Conservation (phyloP, 257 asterid genomes). For the Solanum appendiculatum region DNA sequence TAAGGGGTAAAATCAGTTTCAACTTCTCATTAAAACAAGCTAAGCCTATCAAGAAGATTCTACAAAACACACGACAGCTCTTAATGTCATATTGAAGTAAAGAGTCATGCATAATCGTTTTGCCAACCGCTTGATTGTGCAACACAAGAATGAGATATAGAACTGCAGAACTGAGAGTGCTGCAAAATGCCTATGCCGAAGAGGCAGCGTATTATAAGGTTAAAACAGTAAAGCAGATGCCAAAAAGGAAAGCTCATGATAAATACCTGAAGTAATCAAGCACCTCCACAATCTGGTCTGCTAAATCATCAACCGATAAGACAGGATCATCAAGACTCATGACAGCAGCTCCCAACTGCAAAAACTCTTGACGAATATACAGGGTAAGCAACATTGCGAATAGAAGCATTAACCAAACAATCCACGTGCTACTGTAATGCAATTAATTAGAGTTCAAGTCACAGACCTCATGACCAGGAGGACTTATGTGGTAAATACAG, state of each 20-base stretch:
- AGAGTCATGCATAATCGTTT: not conserved
- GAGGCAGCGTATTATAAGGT: not conserved
- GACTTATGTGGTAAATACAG: constrained; percentile 44
- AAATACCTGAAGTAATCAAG: constrained; percentile 42
- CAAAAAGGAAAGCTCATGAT: not conserved
- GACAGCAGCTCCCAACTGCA: constrained; percentile 39
- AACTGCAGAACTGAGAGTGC: not conserved
- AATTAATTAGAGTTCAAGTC: not conserved
- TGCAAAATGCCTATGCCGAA: not conserved
- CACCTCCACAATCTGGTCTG: constrained; percentile 39
- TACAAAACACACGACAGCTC: not conserved
- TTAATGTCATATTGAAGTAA: not conserved
- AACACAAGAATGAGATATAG: not conserved
- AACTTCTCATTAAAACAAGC: not conserved
- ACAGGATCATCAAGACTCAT: constrained; percentile 22
- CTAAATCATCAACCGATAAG: constrained; percentile 38
- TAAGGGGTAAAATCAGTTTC: not conserved
- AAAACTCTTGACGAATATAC: constrained; percentile 11
- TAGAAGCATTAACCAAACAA: not conserved
- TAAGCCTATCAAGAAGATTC: not conserved
- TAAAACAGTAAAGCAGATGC: not conserved
- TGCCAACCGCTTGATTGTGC: not conserved
- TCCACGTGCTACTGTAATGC: not conserved
- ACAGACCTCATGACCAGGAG: constrained; percentile 50
- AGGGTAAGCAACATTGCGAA: constrained; percentile 7